Conservation (phyloP, 305 asterid genomes). For the Fraxinus platypoda region DNA sequence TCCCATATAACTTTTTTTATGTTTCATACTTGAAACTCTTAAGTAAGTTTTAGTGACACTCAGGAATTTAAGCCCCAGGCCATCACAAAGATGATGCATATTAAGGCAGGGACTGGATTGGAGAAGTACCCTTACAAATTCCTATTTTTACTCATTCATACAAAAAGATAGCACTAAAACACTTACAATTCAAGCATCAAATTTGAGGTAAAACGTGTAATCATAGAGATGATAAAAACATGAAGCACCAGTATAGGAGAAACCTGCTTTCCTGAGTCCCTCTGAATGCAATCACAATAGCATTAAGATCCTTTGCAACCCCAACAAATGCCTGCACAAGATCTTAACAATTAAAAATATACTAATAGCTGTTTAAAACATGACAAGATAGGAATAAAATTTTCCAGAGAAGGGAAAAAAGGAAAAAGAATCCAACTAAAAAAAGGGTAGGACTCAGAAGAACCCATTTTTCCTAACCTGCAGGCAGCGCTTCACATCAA, state of each 20-base stretch:
- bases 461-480: constrained; percentile 53
- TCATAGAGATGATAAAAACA: constrained; percentile 14
- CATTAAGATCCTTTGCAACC: constrained; percentile 72
- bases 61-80: too few relatives aligned
- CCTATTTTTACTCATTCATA: background rate
- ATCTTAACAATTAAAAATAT: constrained; percentile 20
- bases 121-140: background rate
- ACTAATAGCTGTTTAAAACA: constrained; percentile 13
- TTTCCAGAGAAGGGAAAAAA: background rate
- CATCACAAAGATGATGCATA: background rate
- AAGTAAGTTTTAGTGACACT: too few relatives aligned
- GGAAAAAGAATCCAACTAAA: background rate
- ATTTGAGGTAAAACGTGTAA: constrained; percentile 15
- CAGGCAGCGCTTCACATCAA: constrained; percentile 78
- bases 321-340: constrained; percentile 85
- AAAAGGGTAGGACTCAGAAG: constrained; percentile 1
- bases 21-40: too few relatives aligned
- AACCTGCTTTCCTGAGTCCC: constrained; percentile 95
- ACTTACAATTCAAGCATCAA: constrained; percentile 10
- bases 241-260: constrained; percentile 14
- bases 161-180: background rate
- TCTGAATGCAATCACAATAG: constrained; percentile 83
- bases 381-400: constrained; percentile 4
- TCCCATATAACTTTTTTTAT: too few relatives aligned
- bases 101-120: background rate